phyloP scores from a whole-genome alignment of 352 stramenopile species.

The Saprolegnia parasitica region DNA sequence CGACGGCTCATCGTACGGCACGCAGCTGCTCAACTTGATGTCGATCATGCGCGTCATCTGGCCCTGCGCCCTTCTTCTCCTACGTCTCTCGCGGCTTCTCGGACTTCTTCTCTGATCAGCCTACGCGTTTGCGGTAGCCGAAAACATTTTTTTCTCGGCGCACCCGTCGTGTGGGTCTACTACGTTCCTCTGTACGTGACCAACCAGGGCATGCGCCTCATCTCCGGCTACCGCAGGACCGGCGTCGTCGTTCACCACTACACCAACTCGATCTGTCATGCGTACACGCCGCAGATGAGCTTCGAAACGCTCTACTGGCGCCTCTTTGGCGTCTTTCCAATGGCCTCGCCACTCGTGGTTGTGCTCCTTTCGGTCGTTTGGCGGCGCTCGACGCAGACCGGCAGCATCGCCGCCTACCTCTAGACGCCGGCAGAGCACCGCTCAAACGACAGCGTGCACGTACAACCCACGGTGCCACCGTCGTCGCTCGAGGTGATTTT shows the following conservation, averaged over 20 bases:
- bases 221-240: slow-evolving; percentile 10
- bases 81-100: background rate
- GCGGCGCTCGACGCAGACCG: background rate
- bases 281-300: background rate
- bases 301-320: background rate
- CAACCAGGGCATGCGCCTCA: slow-evolving; percentile 1
- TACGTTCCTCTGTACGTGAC: slow-evolving; percentile 17
- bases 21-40: slow-evolving; percentile 9
- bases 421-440: background rate
- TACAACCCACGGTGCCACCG: background rate
- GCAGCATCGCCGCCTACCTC: background rate
- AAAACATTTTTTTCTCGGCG: slow-evolving; percentile 13
- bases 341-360: background rate
- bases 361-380: background rate
- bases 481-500: background rate
- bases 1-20: background rate
- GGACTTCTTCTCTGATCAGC: background rate
- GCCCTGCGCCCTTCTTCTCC: slow-evolving; percentile 13
- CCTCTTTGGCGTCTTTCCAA: slow-evolving; percentile 10
- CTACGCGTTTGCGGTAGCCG: background rate
- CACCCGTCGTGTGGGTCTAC: slow-evolving; percentile 12
- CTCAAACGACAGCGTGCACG: background rate
- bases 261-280: slow-evolving; percentile 14
- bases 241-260: slow-evolving; percentile 3
- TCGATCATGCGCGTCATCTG: slow-evolving; percentile 17